These are phyloP conservation scores for Grammothele lineata DNA, from an alignment of 768 basidiomycete genomes.

Conservation along the genomic window DNA sequence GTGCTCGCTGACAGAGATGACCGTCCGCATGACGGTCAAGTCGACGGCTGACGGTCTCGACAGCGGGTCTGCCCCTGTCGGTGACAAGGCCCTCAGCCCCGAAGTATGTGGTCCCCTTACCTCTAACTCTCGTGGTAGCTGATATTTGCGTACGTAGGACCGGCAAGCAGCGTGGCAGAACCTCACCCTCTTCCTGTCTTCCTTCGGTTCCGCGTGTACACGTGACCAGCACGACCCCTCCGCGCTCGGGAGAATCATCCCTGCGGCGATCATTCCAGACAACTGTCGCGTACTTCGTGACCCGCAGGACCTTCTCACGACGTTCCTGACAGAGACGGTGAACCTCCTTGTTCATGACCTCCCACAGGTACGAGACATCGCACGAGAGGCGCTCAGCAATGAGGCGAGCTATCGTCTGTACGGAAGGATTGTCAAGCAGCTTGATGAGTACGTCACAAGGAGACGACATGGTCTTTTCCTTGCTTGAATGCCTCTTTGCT, in stretches of 20 bases:
- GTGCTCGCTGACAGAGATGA: constrained; percentile 57
- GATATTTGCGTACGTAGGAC: constrained; percentile 48
- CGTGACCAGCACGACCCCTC: constrained; percentile 46
- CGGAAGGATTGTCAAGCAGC: constrained; percentile 57
- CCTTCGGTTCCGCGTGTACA: constrained; percentile 64
- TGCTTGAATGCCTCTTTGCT: neutral
- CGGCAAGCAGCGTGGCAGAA: constrained; percentile 83
- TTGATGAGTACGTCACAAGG: constrained; percentile 73
- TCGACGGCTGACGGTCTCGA: constrained; percentile 27
- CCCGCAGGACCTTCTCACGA: constrained; percentile 53
- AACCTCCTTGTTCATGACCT: constrained; percentile 61
- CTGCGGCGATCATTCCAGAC: constrained; percentile 60
- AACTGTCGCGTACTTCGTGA: constrained; percentile 61
- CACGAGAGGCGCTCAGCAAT: constrained; percentile 73
- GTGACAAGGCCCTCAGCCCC: constrained; percentile 34
- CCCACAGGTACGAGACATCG: constrained; percentile 68
- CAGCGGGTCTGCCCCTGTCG: constrained; percentile 24
- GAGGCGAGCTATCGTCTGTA: constrained; percentile 75
- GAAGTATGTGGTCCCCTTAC: constrained; percentile 35
- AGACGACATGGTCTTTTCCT: too few species aligned
- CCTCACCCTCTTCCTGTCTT: constrained; percentile 70
- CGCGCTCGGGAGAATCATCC: constrained; percentile 51
- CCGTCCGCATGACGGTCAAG: constrained; percentile 35
- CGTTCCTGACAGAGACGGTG: constrained; percentile 67
- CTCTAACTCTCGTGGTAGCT: neutral